Percentiles rank a stretch among this genome's conserved stretches.
phyloP scores from a whole-genome alignment of 805 yeast species.

The Grigorovia transvaalensis region DNA sequence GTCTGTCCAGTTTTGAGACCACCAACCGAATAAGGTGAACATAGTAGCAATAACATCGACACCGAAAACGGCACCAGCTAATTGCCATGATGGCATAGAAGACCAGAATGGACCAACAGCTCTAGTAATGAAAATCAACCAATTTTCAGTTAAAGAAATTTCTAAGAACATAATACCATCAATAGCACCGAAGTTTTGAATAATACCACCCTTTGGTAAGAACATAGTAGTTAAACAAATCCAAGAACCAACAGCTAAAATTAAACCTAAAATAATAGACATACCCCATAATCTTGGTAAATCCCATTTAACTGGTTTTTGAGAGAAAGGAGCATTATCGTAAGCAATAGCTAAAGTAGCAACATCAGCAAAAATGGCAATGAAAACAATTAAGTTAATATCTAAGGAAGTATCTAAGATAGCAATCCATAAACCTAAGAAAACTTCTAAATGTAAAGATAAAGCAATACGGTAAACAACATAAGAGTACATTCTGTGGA shows the following conservation, averaged over 20 bases:
- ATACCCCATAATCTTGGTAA: conserved; percentile 95
- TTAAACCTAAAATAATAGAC: conserved; percentile 77
- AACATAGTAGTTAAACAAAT: conserved; percentile 91
- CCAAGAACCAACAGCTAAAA: conserved; percentile 90
- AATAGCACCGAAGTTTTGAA: conserved; percentile 89
- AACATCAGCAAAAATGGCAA: conserved; percentile 95
- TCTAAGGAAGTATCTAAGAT: conserved; percentile 76
- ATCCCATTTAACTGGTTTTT: conserved; percentile 93
- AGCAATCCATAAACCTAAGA: conserved; percentile 95
- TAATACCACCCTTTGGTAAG: conserved; percentile 82
- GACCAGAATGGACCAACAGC: conserved; percentile 99
- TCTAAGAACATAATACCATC: conserved; percentile 92
- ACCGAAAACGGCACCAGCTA: conserved; percentile 82
- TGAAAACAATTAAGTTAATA: conserved; percentile 88
- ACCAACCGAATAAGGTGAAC: conserved; percentile 93
- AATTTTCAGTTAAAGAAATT: conserved; percentile 90
- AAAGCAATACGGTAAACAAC: conserved; percentile 97
- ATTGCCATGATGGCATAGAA: conserved; percentile 91
- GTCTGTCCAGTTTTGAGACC: conserved; percentile 96
- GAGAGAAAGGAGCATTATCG: conserved; percentile 93
- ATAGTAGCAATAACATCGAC: conserved; percentile 88
- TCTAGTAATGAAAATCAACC: conserved; percentile 95
- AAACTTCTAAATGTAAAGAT: conserved; percentile 87
- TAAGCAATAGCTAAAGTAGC: conserved; percentile 96
- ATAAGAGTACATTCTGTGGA: conserved; percentile 98